These are phyloP conservation scores for Candida montana DNA, from an alignment of 805 yeast genomes.

Conservation along the genomic window DNA sequence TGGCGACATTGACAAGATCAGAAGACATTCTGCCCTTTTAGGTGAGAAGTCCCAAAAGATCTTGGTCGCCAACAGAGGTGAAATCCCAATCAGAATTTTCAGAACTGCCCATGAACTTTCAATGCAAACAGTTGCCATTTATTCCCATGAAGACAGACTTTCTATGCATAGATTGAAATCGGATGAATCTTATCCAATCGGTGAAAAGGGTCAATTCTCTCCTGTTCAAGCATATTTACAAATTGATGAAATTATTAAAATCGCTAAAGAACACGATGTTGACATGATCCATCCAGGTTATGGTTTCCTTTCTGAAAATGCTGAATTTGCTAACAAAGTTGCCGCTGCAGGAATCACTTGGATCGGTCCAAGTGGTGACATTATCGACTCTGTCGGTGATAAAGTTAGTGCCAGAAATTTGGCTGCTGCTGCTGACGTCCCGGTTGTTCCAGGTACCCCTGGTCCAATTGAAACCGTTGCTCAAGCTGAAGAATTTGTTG, in stretches of 20 bases:
- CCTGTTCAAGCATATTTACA: conserved; percentile 96
- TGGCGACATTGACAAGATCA: conserved; percentile 28
- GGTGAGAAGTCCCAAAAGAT: conserved; percentile 46
- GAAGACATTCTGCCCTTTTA: conserved; percentile 36
- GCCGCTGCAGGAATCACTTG: conserved; percentile 88
- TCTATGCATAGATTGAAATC: conserved; percentile 94
- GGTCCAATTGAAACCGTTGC: conserved; percentile 84
- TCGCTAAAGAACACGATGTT: conserved; percentile 73
- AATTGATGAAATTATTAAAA: conserved; percentile 87
- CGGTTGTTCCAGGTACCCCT: conserved; percentile 96
- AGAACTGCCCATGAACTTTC: conserved; percentile 97
- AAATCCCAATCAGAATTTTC: conserved; percentile 82
- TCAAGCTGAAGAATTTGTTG: conserved; percentile 78
- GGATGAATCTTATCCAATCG: conserved; percentile 90
- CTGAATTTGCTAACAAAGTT: conserved; percentile 90
- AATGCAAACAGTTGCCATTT: conserved; percentile 95
- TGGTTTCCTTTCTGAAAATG: conserved; percentile 85
- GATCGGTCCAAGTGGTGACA: conserved; percentile 88
- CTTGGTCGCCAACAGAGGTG: conserved; percentile 81
- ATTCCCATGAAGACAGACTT: conserved; percentile 91
- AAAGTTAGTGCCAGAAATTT: conserved; percentile 90
- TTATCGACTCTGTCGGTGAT: conserved; percentile 94
- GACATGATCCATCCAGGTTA: conserved; percentile 92
- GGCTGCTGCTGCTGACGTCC: conserved; percentile 78
- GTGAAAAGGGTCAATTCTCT: conserved; percentile 79